A percentile compares a stretch with the other conserved stretches of the same genome.
Conservation (phyloP, 176 grass and related monocot species). For the Carex parvula region DNA sequence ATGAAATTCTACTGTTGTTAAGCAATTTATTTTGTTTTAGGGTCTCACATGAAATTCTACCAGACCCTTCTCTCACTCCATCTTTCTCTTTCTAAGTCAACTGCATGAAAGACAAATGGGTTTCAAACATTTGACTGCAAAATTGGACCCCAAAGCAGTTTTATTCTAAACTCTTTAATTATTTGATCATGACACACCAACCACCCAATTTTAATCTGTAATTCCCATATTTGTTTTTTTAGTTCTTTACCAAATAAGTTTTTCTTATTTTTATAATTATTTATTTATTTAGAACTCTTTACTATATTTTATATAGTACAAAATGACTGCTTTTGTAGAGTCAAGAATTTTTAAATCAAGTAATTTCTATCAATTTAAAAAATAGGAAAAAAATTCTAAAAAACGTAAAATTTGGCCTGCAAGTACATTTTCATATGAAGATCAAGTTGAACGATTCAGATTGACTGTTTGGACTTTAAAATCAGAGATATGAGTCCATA, state of each 20-base stretch:
- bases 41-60: neutral
- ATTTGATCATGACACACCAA: conserved; percentile 3
- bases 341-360: no score
- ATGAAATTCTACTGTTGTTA: neutral
- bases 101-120: neutral
- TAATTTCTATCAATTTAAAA: no score
- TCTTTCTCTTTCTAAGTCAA: conserved; percentile 19
- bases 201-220: neutral
- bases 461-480: no score
- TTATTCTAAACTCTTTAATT: neutral
- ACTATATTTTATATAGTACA: no score
- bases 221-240: neutral
- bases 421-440: no score
- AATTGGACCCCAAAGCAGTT: neutral
- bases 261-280: neutral
- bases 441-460: no score
- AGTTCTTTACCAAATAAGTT: neutral
- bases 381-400: no score
- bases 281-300: no score
- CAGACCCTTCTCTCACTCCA: neutral
- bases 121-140: conserved; percentile 24
- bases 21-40: neutral
- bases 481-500: no score
- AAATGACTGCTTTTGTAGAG: no score
- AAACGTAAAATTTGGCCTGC: no score